Evolutionary conservation across 2,329 filamentous ascomycete species (phyloP).

Genomic region (Trichoderma lentiforme): DNA sequence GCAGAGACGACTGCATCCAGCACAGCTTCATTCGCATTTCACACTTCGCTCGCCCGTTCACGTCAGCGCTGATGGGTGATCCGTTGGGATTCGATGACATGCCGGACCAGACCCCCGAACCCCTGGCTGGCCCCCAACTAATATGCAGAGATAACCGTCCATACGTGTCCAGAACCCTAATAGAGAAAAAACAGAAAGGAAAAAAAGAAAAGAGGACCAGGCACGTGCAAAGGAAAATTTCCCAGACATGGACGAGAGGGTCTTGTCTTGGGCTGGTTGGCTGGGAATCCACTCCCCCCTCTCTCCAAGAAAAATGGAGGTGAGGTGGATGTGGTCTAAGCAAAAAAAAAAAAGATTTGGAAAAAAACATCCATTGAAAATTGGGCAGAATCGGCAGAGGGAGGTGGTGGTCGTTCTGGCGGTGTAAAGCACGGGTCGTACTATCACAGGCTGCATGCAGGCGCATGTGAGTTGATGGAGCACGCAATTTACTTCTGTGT

Average conservation of each 20-base stretch:
- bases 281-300: background rate
- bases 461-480: conserved; percentile 6
- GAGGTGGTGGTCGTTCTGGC: background rate
- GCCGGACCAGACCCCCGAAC: background rate
- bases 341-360: no score
- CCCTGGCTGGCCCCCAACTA: background rate
- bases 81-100: background rate
- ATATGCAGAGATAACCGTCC: background rate
- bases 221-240: background rate
- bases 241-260: background rate
- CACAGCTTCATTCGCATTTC: background rate
- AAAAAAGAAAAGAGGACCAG: background rate
- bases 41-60: background rate
- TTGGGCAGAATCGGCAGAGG: conserved; percentile 9
- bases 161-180: background rate
- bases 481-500: conserved; percentile 5
- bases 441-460: conserved; percentile 3
- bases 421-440: background rate
- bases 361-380: background rate
- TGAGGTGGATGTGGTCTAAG: background rate
- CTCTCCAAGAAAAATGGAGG: background rate
- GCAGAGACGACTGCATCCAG: background rate
- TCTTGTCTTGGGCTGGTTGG: background rate
- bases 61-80: background rate
- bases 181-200: background rate